phyloP scores from a whole-genome alignment of 805 yeast species.

The Candida xyloterini region DNA sequence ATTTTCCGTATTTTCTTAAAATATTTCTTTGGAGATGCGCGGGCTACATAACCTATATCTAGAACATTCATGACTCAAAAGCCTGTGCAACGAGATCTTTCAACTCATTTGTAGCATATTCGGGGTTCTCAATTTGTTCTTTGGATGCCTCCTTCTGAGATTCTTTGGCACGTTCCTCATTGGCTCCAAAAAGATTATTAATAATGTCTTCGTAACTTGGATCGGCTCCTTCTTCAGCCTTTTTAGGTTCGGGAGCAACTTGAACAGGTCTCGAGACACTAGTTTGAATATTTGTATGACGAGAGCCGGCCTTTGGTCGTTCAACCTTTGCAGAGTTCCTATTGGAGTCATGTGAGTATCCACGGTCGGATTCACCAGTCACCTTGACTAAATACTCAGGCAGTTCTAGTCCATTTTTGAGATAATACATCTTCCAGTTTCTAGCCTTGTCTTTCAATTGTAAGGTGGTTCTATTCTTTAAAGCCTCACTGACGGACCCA shows the following conservation, averaged over 20 bases:
- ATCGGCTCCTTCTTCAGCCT: constrained; percentile 8
- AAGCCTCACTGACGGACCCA: constrained; percentile 75
- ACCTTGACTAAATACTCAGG: constrained; percentile 81
- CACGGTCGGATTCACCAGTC: constrained; percentile 72
- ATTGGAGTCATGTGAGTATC: constrained; percentile 9
- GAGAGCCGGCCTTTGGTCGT: constrained; percentile 24
- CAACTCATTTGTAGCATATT: constrained; percentile 29
- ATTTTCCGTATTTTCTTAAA: constrained; percentile 1
- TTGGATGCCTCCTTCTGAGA: neutral
- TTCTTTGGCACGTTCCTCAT: constrained; percentile 7
- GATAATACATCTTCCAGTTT: constrained; percentile 86
- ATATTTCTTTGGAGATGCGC: neutral
- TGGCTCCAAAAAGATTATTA: constrained; percentile 20
- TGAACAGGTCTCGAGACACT: constrained; percentile 11
- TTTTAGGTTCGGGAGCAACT: constrained; percentile 4
- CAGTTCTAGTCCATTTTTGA: constrained; percentile 69
- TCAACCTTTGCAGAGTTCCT: constrained; percentile 12
- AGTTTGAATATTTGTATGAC: constrained; percentile 17
- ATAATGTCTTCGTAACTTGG: constrained; percentile 26
- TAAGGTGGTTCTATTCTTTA: constrained; percentile 85
- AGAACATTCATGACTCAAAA: constrained; percentile 23
- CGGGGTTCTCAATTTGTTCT: constrained; percentile 12
- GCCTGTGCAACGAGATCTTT: constrained; percentile 36
- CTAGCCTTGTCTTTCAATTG: constrained; percentile 96
- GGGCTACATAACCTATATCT: constrained; percentile 18